Percentiles rank a stretch among this genome's conserved stretches.
Evolutionary conservation across 2,329 filamentous ascomycete species (phyloP).

Genomic region (Botrytis squamosa): DNA sequence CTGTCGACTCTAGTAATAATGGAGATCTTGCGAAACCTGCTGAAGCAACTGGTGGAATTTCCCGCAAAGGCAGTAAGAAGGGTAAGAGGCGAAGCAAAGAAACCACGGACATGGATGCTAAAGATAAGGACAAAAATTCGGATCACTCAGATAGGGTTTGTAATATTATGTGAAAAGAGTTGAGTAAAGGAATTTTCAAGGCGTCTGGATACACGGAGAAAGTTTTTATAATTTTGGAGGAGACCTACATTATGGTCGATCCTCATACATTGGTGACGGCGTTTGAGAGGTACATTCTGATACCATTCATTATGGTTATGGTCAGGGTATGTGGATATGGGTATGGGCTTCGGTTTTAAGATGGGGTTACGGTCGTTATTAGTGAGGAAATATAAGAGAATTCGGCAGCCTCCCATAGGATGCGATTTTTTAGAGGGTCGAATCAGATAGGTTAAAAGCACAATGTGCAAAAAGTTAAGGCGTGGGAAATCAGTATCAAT

Average conservation of each 20-base stretch:
- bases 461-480: neutral
- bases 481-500: neutral
- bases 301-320: neutral
- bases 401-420: neutral
- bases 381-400: neutral
- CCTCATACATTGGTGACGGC: slow-evolving; percentile 4
- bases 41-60: neutral
- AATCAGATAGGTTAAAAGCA: neutral
- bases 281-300: neutral
- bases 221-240: neutral
- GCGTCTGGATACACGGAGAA: neutral
- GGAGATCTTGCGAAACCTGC: slow-evolving; percentile 11
- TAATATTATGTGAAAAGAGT: slow-evolving; percentile 44
- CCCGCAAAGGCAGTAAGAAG: slow-evolving; percentile 20
- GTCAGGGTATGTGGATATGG: neutral
- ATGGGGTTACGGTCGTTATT: neutral
- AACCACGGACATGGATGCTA: slow-evolving; percentile 27
- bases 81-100: slow-evolving; percentile 32
- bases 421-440: neutral
- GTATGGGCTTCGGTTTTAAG: neutral
- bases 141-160: slow-evolving; percentile 49
- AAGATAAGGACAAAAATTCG: slow-evolving; percentile 30
- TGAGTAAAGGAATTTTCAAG: neutral
- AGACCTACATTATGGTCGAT: neutral
- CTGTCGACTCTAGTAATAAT: slow-evolving; percentile 21